Percentiles rank a stretch among this genome's conserved stretches.
phyloP scores from a whole-genome alignment of 108 stramenopile genomes.

The Nitzschia sp. region DNA sequence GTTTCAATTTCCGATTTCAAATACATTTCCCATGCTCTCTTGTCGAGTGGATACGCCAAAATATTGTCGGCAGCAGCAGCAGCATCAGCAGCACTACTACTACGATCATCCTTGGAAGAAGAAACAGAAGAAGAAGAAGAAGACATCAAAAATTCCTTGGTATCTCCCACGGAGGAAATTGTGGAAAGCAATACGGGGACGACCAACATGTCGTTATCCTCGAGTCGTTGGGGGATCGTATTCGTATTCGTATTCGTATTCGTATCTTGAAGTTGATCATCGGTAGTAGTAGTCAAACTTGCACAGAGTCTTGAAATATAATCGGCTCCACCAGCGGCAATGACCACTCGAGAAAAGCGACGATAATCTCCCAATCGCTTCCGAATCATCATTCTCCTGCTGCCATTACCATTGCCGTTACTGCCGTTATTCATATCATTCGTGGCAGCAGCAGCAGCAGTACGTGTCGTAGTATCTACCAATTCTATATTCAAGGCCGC shows the following conservation, averaged over 20 bases:
- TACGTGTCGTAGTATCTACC: no score
- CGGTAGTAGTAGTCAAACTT: conserved; percentile 61
- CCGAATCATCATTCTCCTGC: no score
- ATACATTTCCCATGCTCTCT: conserved; percentile 64
- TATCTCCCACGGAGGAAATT: conserved; percentile 7
- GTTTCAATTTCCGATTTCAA: conserved; percentile 71
- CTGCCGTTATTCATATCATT: no score
- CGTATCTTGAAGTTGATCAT: conserved; percentile 74
- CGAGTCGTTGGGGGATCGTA: conserved; percentile 53
- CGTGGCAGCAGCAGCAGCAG: conserved; percentile 3
- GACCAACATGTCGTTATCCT: conserved; percentile 63
- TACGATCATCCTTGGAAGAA: conserved; percentile 57
- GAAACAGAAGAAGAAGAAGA: conserved; percentile 45
- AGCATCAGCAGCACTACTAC: conserved; percentile 67
- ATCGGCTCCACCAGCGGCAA: conserved; percentile 70
- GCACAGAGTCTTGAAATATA: conserved; percentile 68
- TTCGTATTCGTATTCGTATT: no score
- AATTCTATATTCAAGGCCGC: conserved; percentile 68
- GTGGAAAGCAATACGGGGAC: conserved; percentile 68
- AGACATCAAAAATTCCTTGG: conserved; percentile 18
- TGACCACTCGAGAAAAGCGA: conserved; percentile 62
- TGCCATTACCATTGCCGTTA: conserved; percentile 10
- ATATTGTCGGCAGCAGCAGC: conserved; percentile 53
- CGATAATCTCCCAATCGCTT: conserved; percentile 54
- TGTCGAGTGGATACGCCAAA: conserved; percentile 61